phyloP scores from a whole-genome alignment of 257 asterid genomes.

The Vinca minor region DNA sequence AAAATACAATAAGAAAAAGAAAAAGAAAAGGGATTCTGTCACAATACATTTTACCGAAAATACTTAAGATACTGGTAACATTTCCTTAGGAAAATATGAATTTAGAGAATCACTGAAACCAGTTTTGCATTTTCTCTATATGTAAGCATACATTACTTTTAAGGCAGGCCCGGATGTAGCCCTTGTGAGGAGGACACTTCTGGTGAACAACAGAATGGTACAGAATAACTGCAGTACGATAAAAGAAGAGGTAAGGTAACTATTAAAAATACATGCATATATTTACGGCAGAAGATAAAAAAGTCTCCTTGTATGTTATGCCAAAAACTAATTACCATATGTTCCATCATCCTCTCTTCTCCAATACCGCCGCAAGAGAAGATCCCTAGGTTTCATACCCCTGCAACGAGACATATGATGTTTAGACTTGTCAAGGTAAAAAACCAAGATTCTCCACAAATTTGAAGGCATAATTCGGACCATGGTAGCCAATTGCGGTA shows the following conservation, averaged over 20 bases:
- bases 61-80: neutral
- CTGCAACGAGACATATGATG: conserved; percentile 34
- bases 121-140: conserved; percentile 18
- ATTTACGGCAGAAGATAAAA: neutral
- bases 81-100: neutral
- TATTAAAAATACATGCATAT: neutral
- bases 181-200: conserved; percentile 69
- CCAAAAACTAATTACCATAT: conserved; percentile 50
- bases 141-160: conserved; percentile 89
- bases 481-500: conserved; percentile 86
- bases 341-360: conserved; percentile 99
- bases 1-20: neutral
- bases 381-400: conserved; percentile 93
- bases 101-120: conserved; percentile 4
- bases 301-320: conserved; percentile 5
- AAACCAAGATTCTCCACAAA: neutral
- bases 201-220: conserved; percentile 90
- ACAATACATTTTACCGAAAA: neutral
- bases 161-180: conserved; percentile 95
- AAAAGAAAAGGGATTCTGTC: neutral
- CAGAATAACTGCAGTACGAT: conserved; percentile 58
- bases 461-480: conserved; percentile 38
- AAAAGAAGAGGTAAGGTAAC: conserved; percentile 12
- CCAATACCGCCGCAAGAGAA: conserved; percentile 87
- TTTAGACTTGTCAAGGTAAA: neutral